phyloP scores from a whole-genome alignment of 768 basidiomycete species.

The Russula griseocarnosa region DNA sequence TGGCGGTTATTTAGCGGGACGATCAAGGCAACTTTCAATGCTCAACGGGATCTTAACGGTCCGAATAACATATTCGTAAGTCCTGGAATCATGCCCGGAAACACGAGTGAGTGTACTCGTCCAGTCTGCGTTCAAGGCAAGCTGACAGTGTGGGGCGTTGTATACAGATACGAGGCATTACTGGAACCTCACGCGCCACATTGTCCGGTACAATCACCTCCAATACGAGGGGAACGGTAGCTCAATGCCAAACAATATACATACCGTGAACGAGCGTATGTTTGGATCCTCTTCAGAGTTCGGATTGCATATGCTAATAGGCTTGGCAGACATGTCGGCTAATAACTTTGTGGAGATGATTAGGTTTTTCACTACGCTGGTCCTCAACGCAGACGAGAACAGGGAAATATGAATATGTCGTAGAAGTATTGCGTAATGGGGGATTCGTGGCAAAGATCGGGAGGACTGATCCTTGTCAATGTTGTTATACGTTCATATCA shows the following conservation, averaged over 20 bases:
- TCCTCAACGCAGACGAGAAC: slow-evolving; percentile 63
- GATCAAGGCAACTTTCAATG: slow-evolving; percentile 39
- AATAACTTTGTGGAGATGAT: slow-evolving; percentile 60
- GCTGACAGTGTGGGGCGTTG: neutral
- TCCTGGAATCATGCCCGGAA: slow-evolving; percentile 40
- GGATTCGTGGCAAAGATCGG: neutral
- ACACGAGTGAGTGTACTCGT: slow-evolving; percentile 34
- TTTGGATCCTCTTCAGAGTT: neutral
- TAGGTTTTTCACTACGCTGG: slow-evolving; percentile 58
- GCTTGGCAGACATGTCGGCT: slow-evolving; percentile 42
- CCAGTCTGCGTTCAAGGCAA: slow-evolving; percentile 17
- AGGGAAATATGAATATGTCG: slow-evolving; percentile 1
- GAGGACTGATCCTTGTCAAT: too few relatives aligned
- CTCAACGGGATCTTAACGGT: slow-evolving; percentile 32
- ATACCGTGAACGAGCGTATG: slow-evolving; percentile 56
- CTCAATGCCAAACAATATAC: slow-evolving; percentile 39
- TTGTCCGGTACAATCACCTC: slow-evolving; percentile 26
- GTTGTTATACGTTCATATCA: too few relatives aligned
- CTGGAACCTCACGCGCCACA: slow-evolving; percentile 26
- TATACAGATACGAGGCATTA: slow-evolving; percentile 25
- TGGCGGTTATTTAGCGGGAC: slow-evolving; percentile 44
- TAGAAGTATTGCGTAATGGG: too few relatives aligned
- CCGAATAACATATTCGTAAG: slow-evolving; percentile 36
- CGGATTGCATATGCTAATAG: neutral
- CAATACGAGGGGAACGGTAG: slow-evolving; percentile 20